phyloP scores from a whole-genome alignment of 192 early-diverging fungal genomes.

The Geranomyces variabilis region DNA sequence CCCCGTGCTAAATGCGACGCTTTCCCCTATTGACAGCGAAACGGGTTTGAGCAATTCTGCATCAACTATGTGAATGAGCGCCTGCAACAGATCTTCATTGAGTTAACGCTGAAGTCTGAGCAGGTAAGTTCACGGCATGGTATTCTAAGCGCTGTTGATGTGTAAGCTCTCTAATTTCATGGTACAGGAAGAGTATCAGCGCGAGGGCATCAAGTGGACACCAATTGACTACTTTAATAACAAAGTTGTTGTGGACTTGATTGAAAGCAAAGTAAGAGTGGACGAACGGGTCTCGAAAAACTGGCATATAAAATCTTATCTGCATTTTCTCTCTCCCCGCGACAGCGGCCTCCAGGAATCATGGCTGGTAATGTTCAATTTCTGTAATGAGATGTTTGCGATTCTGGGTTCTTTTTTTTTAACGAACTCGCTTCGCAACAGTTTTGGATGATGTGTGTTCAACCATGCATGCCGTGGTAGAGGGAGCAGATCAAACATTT shows the following conservation, averaged over 20 bases:
- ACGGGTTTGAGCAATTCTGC: constrained; percentile 98
- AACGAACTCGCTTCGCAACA: constrained; percentile 48
- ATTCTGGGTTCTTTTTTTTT: background rate
- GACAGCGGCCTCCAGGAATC: constrained; percentile 87
- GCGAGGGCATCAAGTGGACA: constrained; percentile 96
- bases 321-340: background rate
- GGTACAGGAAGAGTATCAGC: constrained; percentile 88
- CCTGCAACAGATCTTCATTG: constrained; percentile 98
- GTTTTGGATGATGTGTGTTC: constrained; percentile 98
- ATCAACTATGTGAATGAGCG: constrained; percentile 99
- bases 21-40: constrained; percentile 72
- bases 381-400: no score
- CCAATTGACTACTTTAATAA: constrained; percentile 99
- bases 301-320: background rate
- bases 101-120: constrained; percentile 96
- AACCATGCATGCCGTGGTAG: constrained; percentile 87
- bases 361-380: constrained; percentile 45
- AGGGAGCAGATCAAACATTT: constrained; percentile 60
- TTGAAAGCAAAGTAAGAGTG: constrained; percentile 88
- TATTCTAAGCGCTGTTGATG: background rate
- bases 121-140: constrained; percentile 55
- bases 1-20: no score
- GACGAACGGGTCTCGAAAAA: background rate
- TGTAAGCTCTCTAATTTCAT: background rate
- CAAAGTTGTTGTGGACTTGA: constrained; percentile 97